Evolutionary conservation across 2,329 filamentous ascomycete species (phyloP), one percentile per base, ranked within the genome.

Genomic region (Cladosporium oxysporum): DNA sequence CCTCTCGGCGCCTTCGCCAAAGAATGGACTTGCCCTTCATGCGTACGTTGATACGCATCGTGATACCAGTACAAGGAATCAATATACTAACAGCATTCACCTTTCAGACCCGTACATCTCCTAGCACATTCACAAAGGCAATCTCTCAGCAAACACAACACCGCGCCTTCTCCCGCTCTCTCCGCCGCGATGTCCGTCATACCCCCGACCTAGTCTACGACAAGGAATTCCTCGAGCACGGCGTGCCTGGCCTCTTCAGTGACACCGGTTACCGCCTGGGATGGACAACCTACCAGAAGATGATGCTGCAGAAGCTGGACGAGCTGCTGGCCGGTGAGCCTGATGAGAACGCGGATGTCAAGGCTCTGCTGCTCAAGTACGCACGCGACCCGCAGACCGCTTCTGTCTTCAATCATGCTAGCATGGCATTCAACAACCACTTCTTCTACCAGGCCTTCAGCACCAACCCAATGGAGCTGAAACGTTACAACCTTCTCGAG

Each of bases 391-490:
- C 94, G 53, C 84, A 84, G 71, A 84, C 86, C 69, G 95, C 95
- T 50, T 84, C 89, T 72, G 83, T 90, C 77, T 99, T 99, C 88
- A 99, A 98, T 86, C 88, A 96, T 78, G 95, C 95, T 78, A 96
- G 92, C 73, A 96, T 96, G 91, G 91, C 92, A 65, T 90, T 91
- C 85, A 98, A 98, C 87, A 97, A 88, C 79, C 85, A 88, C 77
- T 90, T 92, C 83, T 94, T 92, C 86, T 93, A 94, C 85, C 78
- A 86, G 71, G 66, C 67, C 66, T 72, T 73, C 66, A 69, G 68
- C 31, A 69, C 67, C 26, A 29, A 58, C 11, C 62, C 68, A 5
- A 57, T 63, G 26, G 44, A 79, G 74, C 77, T 81, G 68, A 77
- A 84, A 75, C 90, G 91, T 70, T 87, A 87, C 66, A 75, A 80